A percentile compares a stretch with the other conserved stretches of the same genome.
These are phyloP conservation scores for Dacryopinax primogenitus DNA, from an alignment of 768 basidiomycete genomes.

Conservation along the genomic window DNA sequence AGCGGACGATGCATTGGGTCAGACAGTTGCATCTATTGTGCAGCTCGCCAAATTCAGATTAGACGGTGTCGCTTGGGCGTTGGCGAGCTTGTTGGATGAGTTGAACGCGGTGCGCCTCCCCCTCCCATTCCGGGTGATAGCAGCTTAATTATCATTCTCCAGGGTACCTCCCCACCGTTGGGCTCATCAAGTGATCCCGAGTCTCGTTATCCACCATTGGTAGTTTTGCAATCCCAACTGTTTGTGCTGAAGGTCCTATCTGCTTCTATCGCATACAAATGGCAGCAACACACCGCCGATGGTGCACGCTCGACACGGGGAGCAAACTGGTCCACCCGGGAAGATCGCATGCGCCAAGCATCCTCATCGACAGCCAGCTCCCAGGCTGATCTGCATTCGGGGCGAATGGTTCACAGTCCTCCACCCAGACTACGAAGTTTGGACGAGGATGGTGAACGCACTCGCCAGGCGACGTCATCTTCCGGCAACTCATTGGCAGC, in stretches of 20 bases:
- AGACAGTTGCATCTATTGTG: constrained; percentile 67
- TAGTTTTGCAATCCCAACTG: constrained; percentile 74
- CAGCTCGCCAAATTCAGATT: constrained; percentile 64
- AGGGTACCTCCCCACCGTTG: constrained; percentile 16
- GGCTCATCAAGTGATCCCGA: constrained; percentile 8
- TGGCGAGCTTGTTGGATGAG: constrained; percentile 66
- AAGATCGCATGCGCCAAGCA: not conserved
- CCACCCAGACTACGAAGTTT: not conserved
- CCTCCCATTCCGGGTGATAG: constrained; percentile 12
- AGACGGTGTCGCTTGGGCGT: constrained; percentile 64
- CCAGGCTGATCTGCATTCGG: not conserved
- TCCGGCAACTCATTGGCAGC: not conserved
- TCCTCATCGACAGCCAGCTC: constrained; percentile 3
- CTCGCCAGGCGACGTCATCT: not conserved
- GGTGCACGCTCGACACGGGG: not conserved
- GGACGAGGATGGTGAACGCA: not conserved
- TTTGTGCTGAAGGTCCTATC: constrained; percentile 73
- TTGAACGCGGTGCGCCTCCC: constrained; percentile 49
- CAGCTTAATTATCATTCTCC: constrained; percentile 6
- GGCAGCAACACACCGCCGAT: constrained; percentile 29
- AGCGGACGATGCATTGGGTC: constrained; percentile 57
- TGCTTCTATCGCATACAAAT: constrained; percentile 64
- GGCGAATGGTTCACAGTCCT: not conserved
- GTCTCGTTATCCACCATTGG: constrained; percentile 41
- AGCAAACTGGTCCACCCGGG: not conserved